These are phyloP conservation scores for Diaporthe citri DNA, from an alignment of 2,329 filamentous ascomycete genomes.

Conservation along the genomic window DNA sequence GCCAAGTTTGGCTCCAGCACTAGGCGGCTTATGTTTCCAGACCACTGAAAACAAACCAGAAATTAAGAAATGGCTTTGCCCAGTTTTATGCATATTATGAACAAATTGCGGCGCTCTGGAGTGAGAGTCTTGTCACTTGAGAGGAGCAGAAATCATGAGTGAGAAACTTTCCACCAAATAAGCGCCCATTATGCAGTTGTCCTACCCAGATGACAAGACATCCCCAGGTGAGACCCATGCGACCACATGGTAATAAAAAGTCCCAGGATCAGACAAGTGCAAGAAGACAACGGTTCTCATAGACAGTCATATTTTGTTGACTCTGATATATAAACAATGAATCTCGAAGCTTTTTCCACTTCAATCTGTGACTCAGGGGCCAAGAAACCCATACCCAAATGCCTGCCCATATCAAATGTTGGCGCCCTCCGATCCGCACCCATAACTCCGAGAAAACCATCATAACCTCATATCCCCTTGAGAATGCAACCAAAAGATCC, in stretches of 20 bases:
- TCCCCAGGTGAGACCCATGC: background rate
- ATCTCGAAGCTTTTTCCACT: background rate
- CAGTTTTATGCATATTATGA: background rate
- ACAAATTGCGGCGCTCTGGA: background rate
- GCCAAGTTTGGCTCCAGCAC: background rate
- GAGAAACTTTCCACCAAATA: no score
- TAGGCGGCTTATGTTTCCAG: background rate
- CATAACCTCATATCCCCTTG: background rate
- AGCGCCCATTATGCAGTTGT: no score
- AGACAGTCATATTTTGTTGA: background rate
- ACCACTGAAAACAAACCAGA: background rate
- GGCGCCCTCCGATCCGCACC: background rate
- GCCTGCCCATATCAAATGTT: background rate
- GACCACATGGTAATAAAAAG: background rate
- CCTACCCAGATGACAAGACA: background rate
- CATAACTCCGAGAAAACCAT: background rate
- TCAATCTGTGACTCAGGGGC: no score
- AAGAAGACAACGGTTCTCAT: background rate
- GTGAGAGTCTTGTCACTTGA: background rate
- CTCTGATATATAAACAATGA: conserved; percentile 7
- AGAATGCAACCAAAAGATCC: background rate
- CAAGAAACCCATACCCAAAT: background rate
- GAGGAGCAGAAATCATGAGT: no score
- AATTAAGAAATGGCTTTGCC: background rate
- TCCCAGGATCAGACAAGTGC: no score